Evolutionary conservation across 23 red algal species (phyloP).

Genomic region (Gracilaria domingensis): DNA sequence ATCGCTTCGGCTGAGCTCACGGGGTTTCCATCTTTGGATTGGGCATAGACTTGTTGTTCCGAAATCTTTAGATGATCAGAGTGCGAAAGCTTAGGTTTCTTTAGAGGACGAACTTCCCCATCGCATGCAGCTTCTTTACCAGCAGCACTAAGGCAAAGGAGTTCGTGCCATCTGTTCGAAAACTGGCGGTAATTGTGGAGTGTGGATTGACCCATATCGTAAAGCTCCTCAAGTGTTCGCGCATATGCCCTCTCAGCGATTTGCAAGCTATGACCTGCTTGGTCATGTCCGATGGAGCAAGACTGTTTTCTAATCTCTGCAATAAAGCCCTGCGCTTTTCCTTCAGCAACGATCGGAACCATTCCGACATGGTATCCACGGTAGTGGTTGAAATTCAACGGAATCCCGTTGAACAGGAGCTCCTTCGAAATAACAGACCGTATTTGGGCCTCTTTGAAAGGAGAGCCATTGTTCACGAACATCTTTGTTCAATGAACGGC

Average conservation of each 20-base stretch:
- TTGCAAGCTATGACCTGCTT: not conserved
- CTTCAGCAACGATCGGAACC: not conserved
- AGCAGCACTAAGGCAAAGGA: not conserved
- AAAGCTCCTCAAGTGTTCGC: not conserved
- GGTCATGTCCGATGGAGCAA: not conserved
- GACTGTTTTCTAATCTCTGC: too few relatives aligned
- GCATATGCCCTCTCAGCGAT: conserved; percentile 14
- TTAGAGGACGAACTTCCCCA: not conserved
- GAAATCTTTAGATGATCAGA: too few relatives aligned
- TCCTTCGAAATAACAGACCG: not conserved
- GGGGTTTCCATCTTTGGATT: too few relatives aligned
- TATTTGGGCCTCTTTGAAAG: not conserved
- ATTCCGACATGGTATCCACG: not conserved
- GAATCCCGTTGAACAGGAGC: not conserved
- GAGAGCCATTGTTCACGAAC: conserved; percentile 6
- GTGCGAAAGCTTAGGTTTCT: too few relatives aligned
- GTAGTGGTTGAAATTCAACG: conserved; percentile 3
- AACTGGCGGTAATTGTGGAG: not conserved
- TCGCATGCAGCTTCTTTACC: not conserved
- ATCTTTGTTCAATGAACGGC: not conserved
- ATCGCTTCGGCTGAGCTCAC: too few relatives aligned
- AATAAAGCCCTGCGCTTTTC: not conserved
- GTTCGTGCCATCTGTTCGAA: not conserved
- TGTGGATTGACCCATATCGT: not conserved
- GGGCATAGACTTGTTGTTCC: too few relatives aligned